Percentiles rank a stretch among this genome's conserved stretches.
Conservation (phyloP, 306 rosid species). For the Lathyrus aphaca region DNA sequence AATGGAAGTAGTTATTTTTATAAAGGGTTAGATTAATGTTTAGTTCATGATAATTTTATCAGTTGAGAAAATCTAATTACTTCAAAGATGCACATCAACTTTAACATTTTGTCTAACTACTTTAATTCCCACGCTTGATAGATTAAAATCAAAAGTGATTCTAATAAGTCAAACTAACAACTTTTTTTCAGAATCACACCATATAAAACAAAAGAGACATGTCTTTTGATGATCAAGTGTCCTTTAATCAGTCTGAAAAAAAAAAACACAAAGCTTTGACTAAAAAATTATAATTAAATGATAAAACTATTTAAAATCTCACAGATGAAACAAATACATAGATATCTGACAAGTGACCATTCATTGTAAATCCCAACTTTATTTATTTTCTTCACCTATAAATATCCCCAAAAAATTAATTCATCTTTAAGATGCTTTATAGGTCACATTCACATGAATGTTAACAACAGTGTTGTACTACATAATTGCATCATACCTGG, state of each 20-base stretch:
- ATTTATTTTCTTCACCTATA: background rate
- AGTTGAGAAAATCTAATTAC: too few species aligned
- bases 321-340: conserved; percentile 30
- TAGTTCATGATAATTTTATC: too few species aligned
- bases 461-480: conserved; percentile 48
- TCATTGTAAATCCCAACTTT: conserved; percentile 33
- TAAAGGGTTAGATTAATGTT: too few species aligned
- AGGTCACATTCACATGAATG: conserved; percentile 45
- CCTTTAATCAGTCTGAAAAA: conserved; percentile 4
- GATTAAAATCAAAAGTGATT: background rate
- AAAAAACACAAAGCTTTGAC: conserved; percentile 2
- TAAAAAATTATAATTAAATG: conserved; percentile 12
- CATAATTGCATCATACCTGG: conserved; percentile 39
- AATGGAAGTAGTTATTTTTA: too few species aligned
- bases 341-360: conserved; percentile 34
- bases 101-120: background rate
- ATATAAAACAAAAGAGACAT: conserved; percentile 21
- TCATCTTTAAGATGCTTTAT: conserved; percentile 35
- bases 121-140: conserved; percentile 16
- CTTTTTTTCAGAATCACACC: conserved; percentile 3
- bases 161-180: background rate
- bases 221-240: background rate
- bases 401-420: background rate
- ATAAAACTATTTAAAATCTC: background rate
- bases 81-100: background rate